phyloP scores from a whole-genome alignment of 1,284 basidiomycete genomes.

The Ceratobasidium sp. region DNA sequence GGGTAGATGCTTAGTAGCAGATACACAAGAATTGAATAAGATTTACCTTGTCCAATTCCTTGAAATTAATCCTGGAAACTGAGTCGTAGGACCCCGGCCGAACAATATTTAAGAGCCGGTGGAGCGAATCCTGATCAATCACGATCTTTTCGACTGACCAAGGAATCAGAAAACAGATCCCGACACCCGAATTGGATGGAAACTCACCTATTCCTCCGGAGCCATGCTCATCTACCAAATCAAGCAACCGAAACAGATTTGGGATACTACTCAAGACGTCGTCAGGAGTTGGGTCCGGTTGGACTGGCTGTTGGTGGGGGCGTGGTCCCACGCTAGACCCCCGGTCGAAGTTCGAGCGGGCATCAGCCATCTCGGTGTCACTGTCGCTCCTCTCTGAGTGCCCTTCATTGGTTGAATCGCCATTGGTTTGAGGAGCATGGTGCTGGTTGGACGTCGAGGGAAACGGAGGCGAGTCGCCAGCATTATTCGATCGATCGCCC shows the following conservation, averaged over 20 bases:
- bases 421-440: too few relatives aligned
- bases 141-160: constrained; percentile 34
- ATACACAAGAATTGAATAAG: neutral
- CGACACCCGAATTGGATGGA: neutral
- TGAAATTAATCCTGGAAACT: constrained; percentile 19
- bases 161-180: neutral
- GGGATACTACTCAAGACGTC: constrained; percentile 29
- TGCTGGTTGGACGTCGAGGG: too few relatives aligned
- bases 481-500: too few relatives aligned
- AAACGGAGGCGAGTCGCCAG: too few relatives aligned
- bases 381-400: constrained; percentile 20
- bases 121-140: constrained; percentile 34
- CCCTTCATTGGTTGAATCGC: too few relatives aligned
- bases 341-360: constrained; percentile 22
- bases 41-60: constrained; percentile 13
- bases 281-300: too few relatives aligned
- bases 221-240: constrained; percentile 42
- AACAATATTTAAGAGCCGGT: constrained; percentile 17
- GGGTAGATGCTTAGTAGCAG: constrained; percentile 52
- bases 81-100: constrained; percentile 24
- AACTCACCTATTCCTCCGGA: constrained; percentile 21
- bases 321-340: too few relatives aligned
- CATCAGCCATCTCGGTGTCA: constrained; percentile 37
- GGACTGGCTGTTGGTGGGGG: too few relatives aligned
- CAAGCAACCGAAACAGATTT: constrained; percentile 41